Base-by-base conservation (phyloP, 371 early-diverging fungal species). In the Circinella umbellata region DNA sequence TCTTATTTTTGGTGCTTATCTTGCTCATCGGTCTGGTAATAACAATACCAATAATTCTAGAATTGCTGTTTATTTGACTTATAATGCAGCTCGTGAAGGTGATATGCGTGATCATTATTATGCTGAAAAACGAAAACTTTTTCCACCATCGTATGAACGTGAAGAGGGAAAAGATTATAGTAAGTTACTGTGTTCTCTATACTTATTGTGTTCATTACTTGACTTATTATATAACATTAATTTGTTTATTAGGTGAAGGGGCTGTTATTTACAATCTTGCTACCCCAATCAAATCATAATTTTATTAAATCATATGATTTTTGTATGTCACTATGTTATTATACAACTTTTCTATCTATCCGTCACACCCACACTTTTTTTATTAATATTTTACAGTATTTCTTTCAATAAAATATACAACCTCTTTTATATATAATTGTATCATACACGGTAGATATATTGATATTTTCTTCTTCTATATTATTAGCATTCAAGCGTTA, bases 1-100 rank as follows among this genome's bases (percentile, higher is more conserved):
- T 3, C 75, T 86, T 67, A 73, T 88, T 18, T 88, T 88, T 82
- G 88, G 88, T 39, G 84, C 87, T 17, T 88, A 88, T 63, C 69
- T 87, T 20, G 86, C 87, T 8, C 86, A 88, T 70, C 76, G 78
- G 34, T 86, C 86, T 4, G 83, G 80, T 17, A 76, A 79, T 42
- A 88, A 88, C 67, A 70, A 61, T n/a, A 85, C 87, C 13, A 70
- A 80, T 0, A 68, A 70, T 36, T 76, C 85, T 57, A 84, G 86
- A 47, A 77, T 80, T 15, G 86, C 86, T 35, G 76, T 87, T 13
- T 88, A 87, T 67, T 72, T 88, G 76, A 87, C 88, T 1, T 88
- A 87, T 70, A 88, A 86, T 49, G 82, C 84, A 37, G 64, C 76
- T 0, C 73, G 75, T 17, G 85, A 88, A 63, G 88, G 88, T 68